Base-by-base conservation (phyloP, 441 rosid genomes). In the Erysimum cheiri region DNA sequence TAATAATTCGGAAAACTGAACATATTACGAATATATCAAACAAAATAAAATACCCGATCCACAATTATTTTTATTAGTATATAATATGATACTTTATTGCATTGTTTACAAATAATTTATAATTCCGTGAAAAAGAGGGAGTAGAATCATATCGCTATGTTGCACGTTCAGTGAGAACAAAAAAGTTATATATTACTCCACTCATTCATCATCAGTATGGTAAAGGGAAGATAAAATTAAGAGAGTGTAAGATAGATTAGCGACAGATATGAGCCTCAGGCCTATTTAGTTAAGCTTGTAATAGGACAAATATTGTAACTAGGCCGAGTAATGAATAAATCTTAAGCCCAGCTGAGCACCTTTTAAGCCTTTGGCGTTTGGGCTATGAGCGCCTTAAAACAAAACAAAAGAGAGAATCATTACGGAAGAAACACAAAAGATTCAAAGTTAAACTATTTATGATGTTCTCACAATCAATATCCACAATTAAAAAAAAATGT, bases 391-490 rank as follows among this genome's bases (percentile, higher is more conserved):
- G 32, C 48, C 67, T 70, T 2, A 24, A n/a, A 58, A 46, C 47
- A n/a, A 26, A 35, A 35, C 28, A 56, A 33, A 9, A 57, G 17
- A 35, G 40, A 33, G 53, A 46, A 57, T 24, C 40, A 33, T 56
- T 55, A 37, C 6, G 35, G 44, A 32, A 44, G 10, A 33, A 47
- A 47, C 13, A 47, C 53, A 19, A 9, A 46, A 46, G 26, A 17
- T 22, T 69, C 31, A 10, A 67, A 32, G 33, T 22, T 8, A 64
- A 71, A 63, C 50, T 28, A 56, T 35, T 56, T 32, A 6, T 39
- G 35, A 69, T 39, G 26, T 58, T 46, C 37, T 48, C 40, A 59
- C 12, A 4, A 6, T 48, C 31, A 9, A 59, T 19, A 56, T 29
- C 4, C 22, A 47, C 5, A 43, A 43, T 31, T 29, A 3, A 14